Base-by-base conservation (phyloP, 768 basidiomycete genomes). In the Mycena vitilis region DNA sequence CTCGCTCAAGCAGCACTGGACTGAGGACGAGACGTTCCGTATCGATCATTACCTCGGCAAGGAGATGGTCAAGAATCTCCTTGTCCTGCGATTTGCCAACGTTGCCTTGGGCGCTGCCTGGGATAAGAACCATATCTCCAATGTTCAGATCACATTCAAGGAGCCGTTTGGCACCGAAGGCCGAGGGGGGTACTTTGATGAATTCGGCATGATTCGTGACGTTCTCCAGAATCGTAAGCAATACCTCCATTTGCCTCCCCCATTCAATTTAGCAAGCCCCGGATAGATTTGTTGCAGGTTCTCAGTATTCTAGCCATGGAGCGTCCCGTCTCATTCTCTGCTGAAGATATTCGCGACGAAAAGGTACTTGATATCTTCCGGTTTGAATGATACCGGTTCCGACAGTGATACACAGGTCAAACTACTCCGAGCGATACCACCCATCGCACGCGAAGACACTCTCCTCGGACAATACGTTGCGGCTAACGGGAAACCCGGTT, bases 181-280 rank as follows among this genome's bases (percentile, higher is more conserved):
- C n/a, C 94, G 97, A 72, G 97, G 97, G n/a, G 97, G 98, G 20
- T 99, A 99, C 87, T 99, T 99, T 83, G 97, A 99, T 79, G 96
- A 99, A 81, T 99, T 98, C 81, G 98, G 98, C 63, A 99, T 99
- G 79, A 96, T 99, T 80, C 92, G 97, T 77, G 97, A 99, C 80
- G 86, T 99, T 66, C 84, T 96, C 77, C 97, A 99, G 84, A 99
- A 99, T 82, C 97, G 97, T 98, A 80, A 81, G 96, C 88, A 4
- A 38, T 40, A 63, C 53, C 54, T 56, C 40, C 60, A n/a, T 48
- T 56, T 53, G 30, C 67, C 8, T 8, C 5, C 11, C 20, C 16
- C 65, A 66, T 63, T 55, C 60, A 65, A n/a, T 73, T 75, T 59
- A 72, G 75, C 65, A 69, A 34, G 63, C 66, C 9, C 30, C 54